A percentile compares a stretch with the other conserved stretches of the same genome.
Conservation (phyloP, 78 protist genomes). For the Dictyostelium firmibasis region DNA sequence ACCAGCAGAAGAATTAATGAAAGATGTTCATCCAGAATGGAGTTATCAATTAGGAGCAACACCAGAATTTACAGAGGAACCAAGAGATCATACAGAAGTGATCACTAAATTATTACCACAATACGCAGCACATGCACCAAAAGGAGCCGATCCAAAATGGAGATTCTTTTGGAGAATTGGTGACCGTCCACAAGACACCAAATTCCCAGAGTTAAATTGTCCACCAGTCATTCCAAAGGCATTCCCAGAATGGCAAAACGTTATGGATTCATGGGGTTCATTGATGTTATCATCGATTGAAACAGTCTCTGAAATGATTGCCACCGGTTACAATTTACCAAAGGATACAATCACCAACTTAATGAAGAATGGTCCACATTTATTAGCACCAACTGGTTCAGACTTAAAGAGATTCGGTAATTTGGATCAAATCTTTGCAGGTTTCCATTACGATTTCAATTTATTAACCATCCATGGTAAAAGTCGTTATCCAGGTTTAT, state of each 20-base stretch:
- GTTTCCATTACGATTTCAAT: constrained; percentile 94
- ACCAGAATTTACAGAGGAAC: constrained; percentile 84
- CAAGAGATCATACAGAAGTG: constrained; percentile 75
- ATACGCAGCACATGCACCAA: constrained; percentile 83
- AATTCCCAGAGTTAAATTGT: constrained; percentile 83
- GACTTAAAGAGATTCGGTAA: constrained; percentile 81
- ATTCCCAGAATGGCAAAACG: constrained; percentile 81
- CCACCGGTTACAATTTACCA: constrained; percentile 74
- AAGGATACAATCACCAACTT: constrained; percentile 62
- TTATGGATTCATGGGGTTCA: constrained; percentile 83
- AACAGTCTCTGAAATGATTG: constrained; percentile 74
- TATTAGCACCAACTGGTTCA: constrained; percentile 95
- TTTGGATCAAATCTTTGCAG: constrained; percentile 86
- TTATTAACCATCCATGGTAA: constrained; percentile 93
- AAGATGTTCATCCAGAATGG: constrained; percentile 88
- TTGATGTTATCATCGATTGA: constrained; percentile 41
- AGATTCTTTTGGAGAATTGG: constrained; percentile 94
- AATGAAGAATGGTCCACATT: constrained; percentile 91
- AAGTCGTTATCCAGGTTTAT: constrained; percentile 86
- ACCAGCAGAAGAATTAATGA: constrained; percentile 69
- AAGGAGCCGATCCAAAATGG: constrained; percentile 94
- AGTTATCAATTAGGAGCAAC: constrained; percentile 93
- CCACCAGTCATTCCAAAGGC: constrained; percentile 85
- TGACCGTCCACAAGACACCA: constrained; percentile 84
- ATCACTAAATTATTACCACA: constrained; percentile 66